A percentile compares a stretch with the other conserved stretches of the same genome.
These are phyloP conservation scores for Conringia planisiliqua DNA, from an alignment of 345 rosid genomes.

Conservation along the genomic window DNA sequence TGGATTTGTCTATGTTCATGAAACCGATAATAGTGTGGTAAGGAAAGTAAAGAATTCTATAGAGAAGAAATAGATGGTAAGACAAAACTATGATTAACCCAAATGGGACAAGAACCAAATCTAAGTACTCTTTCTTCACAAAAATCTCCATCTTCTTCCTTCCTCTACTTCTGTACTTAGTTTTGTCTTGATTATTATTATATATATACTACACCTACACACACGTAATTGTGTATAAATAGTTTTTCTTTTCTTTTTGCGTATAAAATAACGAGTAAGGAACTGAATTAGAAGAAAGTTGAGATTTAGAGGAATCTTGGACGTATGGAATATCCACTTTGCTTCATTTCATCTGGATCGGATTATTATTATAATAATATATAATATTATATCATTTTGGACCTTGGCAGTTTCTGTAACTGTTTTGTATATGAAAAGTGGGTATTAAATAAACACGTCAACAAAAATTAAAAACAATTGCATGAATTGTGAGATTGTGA, in stretches of 20 bases:
- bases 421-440: not conserved
- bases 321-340: slow-evolving; percentile 35
- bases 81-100: slow-evolving; percentile 55
- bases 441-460: not conserved
- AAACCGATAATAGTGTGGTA: slow-evolving; percentile 62
- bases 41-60: slow-evolving; percentile 55
- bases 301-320: slow-evolving; percentile 30
- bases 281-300: slow-evolving; percentile 6
- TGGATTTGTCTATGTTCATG: slow-evolving; percentile 63
- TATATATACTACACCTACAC: not conserved
- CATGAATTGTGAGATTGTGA: not conserved
- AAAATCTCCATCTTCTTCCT: slow-evolving; percentile 33
- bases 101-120: slow-evolving; percentile 62
- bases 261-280: slow-evolving; percentile 14
- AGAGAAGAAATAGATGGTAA: slow-evolving; percentile 60
- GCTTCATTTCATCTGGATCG: slow-evolving; percentile 13
- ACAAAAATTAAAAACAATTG: not conserved
- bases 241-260: not conserved
- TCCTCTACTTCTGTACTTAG: slow-evolving; percentile 5
- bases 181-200: not conserved
- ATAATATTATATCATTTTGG: not conserved
- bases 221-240: not conserved
- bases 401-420: not conserved
- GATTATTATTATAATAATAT: not conserved
- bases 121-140: slow-evolving; percentile 57